Percentiles rank a stretch among this genome's conserved stretches.
Conservation (phyloP, 2,329 filamentous ascomycete species). For the Aspergillus sergii region DNA sequence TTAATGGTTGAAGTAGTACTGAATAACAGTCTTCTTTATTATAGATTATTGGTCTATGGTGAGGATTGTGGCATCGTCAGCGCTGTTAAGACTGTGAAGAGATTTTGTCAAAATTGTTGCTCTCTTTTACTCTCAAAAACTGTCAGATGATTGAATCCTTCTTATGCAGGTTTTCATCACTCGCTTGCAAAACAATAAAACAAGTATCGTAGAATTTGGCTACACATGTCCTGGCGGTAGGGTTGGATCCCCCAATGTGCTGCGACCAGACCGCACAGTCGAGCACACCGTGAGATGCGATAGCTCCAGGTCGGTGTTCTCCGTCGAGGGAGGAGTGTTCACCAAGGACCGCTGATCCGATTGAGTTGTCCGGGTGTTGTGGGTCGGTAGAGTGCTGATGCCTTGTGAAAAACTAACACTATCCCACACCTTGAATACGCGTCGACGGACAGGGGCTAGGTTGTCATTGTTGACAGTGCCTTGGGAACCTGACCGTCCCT, state of each 20-base stretch:
- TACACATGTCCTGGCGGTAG: not conserved
- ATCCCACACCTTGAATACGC: not conserved
- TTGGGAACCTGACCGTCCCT: not conserved
- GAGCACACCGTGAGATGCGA: not conserved
- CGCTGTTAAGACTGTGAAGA: not conserved
- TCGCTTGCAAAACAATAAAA: not conserved
- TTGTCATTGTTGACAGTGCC: not conserved
- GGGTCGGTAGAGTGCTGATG: not conserved
- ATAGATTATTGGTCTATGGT: not conserved
- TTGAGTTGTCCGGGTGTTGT: not conserved
- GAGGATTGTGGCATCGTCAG: not conserved
- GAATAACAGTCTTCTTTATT: not conserved
- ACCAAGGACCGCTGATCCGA: not conserved
- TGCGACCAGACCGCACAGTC: not conserved
- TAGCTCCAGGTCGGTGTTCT: not conserved
- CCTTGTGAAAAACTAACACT: not conserved
- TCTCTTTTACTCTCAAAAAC: not conserved
- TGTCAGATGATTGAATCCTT: not conserved
- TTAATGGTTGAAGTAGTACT: too few species aligned
- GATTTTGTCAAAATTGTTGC: not conserved
- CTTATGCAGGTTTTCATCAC: not conserved
- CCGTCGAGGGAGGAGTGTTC: not conserved
- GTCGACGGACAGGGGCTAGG: not conserved
- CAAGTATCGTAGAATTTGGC: not conserved
- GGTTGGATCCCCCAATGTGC: not conserved